phyloP scores from a whole-genome alignment of 306 rosid genomes.

The Cucurbita ficifolia region DNA sequence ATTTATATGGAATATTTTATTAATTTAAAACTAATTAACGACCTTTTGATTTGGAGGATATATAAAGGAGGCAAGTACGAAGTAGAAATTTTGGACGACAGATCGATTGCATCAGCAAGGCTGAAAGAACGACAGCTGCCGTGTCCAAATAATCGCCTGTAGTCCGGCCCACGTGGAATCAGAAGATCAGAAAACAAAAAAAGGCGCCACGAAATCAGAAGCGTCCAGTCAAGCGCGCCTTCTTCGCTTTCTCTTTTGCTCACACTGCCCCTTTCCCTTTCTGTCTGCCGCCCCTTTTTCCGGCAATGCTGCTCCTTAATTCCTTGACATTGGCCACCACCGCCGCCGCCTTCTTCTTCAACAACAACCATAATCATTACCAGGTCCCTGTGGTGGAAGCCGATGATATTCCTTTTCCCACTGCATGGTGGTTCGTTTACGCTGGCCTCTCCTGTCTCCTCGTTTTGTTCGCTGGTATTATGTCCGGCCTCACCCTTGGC shows the following conservation, averaged over 20 bases:
- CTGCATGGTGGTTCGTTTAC: slow-evolving; percentile 52
- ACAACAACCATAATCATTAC: background rate
- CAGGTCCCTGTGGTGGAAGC: slow-evolving; percentile 21
- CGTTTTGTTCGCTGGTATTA: slow-evolving; percentile 75
- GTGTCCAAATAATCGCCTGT: no score
- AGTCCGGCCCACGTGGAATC: no score
- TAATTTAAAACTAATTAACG: no score
- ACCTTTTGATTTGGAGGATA: no score
- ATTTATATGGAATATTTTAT: no score
- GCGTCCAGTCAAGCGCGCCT: background rate
- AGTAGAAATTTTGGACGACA: no score
- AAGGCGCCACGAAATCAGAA: background rate
- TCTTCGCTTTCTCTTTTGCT: background rate
- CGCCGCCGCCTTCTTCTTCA: background rate
- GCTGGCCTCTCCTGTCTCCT: slow-evolving; percentile 47
- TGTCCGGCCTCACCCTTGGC: slow-evolving; percentile 89
- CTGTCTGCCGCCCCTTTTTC: background rate
- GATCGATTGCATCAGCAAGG: no score
- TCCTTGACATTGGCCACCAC: background rate
- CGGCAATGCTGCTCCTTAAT: background rate
- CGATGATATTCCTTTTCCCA: slow-evolving; percentile 49
- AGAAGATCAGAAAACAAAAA: no score
- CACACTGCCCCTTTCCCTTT: background rate
- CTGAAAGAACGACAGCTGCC: no score
- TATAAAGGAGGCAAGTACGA: no score